Conservation (phyloP, 345 rosid genomes). For the Cardiospermum halicacabum region DNA sequence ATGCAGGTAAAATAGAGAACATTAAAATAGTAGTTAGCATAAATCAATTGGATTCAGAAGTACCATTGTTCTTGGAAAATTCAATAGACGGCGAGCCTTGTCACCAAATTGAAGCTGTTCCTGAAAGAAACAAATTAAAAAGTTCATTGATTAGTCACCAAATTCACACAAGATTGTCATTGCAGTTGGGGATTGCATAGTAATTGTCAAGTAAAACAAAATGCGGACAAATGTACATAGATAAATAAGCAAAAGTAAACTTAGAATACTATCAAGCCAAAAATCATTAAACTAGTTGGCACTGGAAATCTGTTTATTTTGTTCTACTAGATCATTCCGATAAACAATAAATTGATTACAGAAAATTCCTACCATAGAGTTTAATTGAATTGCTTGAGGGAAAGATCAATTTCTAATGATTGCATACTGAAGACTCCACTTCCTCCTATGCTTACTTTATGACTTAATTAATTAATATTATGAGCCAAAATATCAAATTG, state of each 20-base stretch:
- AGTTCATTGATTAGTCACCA: not conserved
- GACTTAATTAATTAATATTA: not conserved
- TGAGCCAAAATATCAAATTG: not conserved
- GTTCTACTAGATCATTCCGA: not conserved
- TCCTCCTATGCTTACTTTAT: not conserved
- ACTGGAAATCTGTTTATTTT: not conserved
- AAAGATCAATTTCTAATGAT: not conserved
- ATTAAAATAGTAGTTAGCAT: not conserved
- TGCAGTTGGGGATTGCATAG: not conserved
- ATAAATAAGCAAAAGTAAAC: conserved; percentile 2
- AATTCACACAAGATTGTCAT: not conserved
- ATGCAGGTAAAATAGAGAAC: not conserved
- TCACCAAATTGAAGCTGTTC: conserved; percentile 60
- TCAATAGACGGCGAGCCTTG: conserved; percentile 39
- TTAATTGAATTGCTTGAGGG: not conserved
- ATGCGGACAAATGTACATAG: not conserved
- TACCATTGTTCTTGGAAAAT: conserved; percentile 46
- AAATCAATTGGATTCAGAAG: not conserved
- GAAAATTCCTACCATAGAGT: not conserved
- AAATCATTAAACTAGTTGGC: not conserved
- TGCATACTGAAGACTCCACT: not conserved
- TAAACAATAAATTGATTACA: not conserved
- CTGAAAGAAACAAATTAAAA: conserved; percentile 36
- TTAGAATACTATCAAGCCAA: not conserved
- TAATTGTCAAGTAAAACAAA: not conserved